phyloP scores from a whole-genome alignment of 1,139 yeast species.

The Saccharomycopsis phalli region DNA sequence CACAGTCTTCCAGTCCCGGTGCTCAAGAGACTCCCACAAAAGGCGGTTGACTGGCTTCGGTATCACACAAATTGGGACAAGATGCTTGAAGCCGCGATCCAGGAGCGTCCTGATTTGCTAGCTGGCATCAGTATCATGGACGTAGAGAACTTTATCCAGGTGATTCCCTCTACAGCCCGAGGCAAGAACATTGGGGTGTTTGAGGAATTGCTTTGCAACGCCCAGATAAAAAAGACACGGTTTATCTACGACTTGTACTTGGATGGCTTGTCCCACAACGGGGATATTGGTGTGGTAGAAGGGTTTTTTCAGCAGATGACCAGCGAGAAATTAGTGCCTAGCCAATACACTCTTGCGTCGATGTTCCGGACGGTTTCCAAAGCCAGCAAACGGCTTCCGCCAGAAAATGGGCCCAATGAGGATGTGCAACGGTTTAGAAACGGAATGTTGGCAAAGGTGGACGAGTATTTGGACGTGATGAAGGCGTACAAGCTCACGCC shows the following conservation, averaged over 20 bases:
- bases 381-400: constrained; percentile 6
- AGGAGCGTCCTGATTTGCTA: too few species aligned
- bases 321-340: constrained; percentile 30
- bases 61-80: too few species aligned
- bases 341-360: constrained; percentile 35
- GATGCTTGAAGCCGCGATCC: too few species aligned
- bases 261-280: constrained; percentile 30
- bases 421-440: constrained; percentile 26
- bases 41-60: too few species aligned
- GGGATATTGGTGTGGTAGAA: constrained; percentile 25
- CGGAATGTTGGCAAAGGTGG: constrained; percentile 28
- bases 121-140: too few species aligned
- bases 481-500: constrained; percentile 38
- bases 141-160: constrained; percentile 34
- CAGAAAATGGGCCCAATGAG: constrained; percentile 22
- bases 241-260: constrained; percentile 39
- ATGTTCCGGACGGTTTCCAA: constrained; percentile 33
- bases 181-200: constrained; percentile 31
- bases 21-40: too few species aligned
- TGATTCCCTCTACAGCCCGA: constrained; percentile 36
- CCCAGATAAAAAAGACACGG: constrained; percentile 29
- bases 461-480: constrained; percentile 40
- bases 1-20: too few species aligned
- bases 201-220: constrained; percentile 31
- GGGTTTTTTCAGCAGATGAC: constrained; percentile 28